Conservation (phyloP, 176 grass and related monocot genomes). For the Panicum miliaceum region DNA sequence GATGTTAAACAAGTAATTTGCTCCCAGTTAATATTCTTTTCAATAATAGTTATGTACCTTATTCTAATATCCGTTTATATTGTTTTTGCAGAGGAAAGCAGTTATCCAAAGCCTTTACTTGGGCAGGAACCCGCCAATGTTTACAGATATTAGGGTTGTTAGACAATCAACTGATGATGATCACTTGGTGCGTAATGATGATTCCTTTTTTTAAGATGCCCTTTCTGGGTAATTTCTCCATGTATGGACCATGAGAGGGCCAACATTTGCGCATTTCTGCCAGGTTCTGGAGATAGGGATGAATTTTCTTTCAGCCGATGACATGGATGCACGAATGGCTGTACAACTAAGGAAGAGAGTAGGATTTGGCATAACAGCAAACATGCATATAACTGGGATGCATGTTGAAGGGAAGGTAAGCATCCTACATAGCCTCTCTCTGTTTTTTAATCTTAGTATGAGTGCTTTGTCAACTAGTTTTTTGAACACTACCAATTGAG, state of each 20-base stretch:
- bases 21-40: background rate
- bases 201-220: background rate
- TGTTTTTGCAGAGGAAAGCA: conserved; percentile 77
- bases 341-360: conserved; percentile 90
- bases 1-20: background rate
- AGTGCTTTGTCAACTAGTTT: conserved; percentile 5
- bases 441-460: background rate
- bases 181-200: conserved; percentile 67
- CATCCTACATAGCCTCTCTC: background rate
- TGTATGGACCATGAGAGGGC: conserved; percentile 3
- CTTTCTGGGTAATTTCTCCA: background rate
- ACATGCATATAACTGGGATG: conserved; percentile 96
- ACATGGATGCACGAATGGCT: conserved; percentile 89
- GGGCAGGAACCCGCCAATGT: conserved; percentile 85
- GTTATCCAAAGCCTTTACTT: conserved; percentile 84
- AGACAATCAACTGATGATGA: conserved; percentile 81
- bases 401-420: conserved; percentile 92
- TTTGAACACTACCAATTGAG: background rate
- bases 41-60: background rate
- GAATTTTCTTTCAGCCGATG: conserved; percentile 90
- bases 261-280: conserved; percentile 26
- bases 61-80: conserved; percentile 4
- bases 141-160: conserved; percentile 93
- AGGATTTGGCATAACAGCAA: conserved; percentile 94
- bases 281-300: conserved; percentile 96